These are phyloP conservation scores for Quercus aquifolioides DNA, from an alignment of 306 rosid species.

Conservation along the genomic window DNA sequence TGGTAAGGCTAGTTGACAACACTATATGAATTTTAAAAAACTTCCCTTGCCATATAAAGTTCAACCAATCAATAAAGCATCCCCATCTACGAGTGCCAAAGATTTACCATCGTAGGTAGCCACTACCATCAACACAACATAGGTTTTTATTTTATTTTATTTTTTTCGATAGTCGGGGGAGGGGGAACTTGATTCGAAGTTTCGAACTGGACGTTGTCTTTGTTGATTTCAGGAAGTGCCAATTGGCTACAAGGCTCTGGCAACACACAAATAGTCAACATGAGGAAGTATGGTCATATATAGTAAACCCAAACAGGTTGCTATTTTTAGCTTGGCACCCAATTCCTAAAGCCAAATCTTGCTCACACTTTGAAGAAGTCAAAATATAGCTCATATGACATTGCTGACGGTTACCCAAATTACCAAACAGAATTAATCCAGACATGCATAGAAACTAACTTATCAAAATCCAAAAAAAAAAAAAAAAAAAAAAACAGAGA, in stretches of 20 bases:
- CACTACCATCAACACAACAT: background rate
- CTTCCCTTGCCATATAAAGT: background rate
- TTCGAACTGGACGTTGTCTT: too few species aligned
- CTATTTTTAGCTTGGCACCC: background rate
- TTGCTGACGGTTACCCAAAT: background rate
- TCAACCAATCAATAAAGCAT: background rate
- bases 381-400: background rate
- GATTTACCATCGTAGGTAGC: background rate
- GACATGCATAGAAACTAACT: background rate
- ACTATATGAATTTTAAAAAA: background rate
- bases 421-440: background rate
- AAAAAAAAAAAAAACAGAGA: background rate
- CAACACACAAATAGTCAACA: background rate
- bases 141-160: too few species aligned
- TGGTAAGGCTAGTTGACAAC: background rate
- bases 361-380: background rate
- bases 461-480: background rate
- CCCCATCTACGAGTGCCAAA: background rate
- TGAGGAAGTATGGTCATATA: background rate
- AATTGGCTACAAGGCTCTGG: too few species aligned
- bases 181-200: too few species aligned
- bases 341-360: background rate
- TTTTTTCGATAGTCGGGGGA: too few species aligned
- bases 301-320: background rate
- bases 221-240: too few species aligned